Conservation (phyloP, 2,329 filamentous ascomycete genomes). For the Tolypocladium tropicale region DNA sequence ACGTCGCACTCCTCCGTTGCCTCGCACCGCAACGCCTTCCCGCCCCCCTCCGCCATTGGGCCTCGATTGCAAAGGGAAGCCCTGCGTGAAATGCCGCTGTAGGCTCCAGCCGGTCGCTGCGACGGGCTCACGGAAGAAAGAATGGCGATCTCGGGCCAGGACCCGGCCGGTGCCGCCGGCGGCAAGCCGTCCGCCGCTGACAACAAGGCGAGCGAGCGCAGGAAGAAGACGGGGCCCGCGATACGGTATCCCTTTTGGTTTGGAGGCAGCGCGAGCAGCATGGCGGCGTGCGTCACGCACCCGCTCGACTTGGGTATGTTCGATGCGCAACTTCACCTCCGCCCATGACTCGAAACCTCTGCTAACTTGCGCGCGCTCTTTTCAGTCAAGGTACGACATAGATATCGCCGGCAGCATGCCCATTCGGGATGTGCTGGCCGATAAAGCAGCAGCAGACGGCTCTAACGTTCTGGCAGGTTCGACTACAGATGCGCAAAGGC, state of each 20-base stretch:
- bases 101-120: neutral
- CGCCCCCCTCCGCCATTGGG: neutral
- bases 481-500: slow-evolving; percentile 73
- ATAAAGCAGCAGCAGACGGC: neutral
- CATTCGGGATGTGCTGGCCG: neutral
- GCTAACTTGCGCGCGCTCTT: slow-evolving; percentile 1
- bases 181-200: neutral
- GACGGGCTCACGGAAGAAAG: neutral
- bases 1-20: neutral
- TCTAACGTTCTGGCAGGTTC: slow-evolving; percentile 48
- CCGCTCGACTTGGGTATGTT: slow-evolving; percentile 81
- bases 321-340: neutral
- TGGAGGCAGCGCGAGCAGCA: slow-evolving; percentile 85
- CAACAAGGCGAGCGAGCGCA: slow-evolving; percentile 2
- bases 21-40: neutral
- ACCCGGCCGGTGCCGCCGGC: neutral
- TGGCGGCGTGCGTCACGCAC: slow-evolving; percentile 87
- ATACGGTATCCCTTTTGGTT: slow-evolving; percentile 83
- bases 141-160: neutral
- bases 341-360: neutral
- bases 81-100: neutral
- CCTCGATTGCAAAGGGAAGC: neutral
- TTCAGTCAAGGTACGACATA: slow-evolving; percentile 8
- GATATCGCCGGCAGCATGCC: neutral
- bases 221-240: slow-evolving; percentile 26